Conservation (phyloP, 495 filamentous ascomycete genomes). For the Aspergillus panamensis region DNA sequence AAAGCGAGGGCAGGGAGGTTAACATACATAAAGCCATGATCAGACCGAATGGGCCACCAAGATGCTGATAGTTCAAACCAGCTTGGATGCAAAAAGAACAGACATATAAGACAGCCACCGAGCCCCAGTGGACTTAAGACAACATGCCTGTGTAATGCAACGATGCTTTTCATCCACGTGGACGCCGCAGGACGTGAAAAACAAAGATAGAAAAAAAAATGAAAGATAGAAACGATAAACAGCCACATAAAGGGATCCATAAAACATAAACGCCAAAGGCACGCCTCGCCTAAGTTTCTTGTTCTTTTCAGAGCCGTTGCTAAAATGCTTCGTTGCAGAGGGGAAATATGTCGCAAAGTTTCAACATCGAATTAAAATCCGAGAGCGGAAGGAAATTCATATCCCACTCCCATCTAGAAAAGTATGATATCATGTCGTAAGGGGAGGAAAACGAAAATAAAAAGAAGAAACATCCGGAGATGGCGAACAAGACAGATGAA, state of each 20-base stretch:
- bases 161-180: slow-evolving; percentile 27
- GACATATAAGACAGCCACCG: slow-evolving; percentile 35
- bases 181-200: slow-evolving; percentile 24
- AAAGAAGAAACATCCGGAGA: slow-evolving; percentile 1
- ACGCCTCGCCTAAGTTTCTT: slow-evolving; percentile 31
- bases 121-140: slow-evolving; percentile 28
- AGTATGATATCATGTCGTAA: slow-evolving; percentile 41
- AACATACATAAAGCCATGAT: slow-evolving; percentile 78
- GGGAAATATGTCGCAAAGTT: slow-evolving; percentile 31
- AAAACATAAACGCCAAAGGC: slow-evolving; percentile 34
- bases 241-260: slow-evolving; percentile 22
- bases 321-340: slow-evolving; percentile 33
- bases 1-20: slow-evolving; percentile 56
- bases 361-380: slow-evolving; percentile 28
- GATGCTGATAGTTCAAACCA: slow-evolving; percentile 38
- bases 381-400: slow-evolving; percentile 25
- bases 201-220: slow-evolving; percentile 19
- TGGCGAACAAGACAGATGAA: neutral
- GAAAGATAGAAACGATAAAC: slow-evolving; percentile 4
- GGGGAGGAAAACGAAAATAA: slow-evolving; percentile 19
- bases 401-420: slow-evolving; percentile 28
- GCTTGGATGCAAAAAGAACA: slow-evolving; percentile 36
- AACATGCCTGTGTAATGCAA: slow-evolving; percentile 35
- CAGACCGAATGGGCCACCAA: slow-evolving; percentile 60
- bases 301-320: slow-evolving; percentile 34